A percentile compares a stretch with the other conserved stretches of the same genome.
Conservation (phyloP, 306 rosid species). For the Vigna mungo region DNA sequence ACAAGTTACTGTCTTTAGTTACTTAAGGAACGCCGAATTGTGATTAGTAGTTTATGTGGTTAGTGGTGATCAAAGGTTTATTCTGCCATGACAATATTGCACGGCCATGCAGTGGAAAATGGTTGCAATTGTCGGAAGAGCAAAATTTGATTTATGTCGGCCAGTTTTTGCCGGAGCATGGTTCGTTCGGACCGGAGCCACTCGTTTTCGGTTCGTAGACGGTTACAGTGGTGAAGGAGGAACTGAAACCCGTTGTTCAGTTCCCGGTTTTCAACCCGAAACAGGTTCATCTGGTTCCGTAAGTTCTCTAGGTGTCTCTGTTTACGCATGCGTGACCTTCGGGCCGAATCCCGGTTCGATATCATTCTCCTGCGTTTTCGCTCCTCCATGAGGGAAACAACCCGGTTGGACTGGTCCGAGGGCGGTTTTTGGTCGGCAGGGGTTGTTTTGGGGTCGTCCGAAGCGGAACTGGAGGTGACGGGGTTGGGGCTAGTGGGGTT, state of each 20-base stretch:
- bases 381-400: constrained; percentile 50
- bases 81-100: constrained; percentile 55
- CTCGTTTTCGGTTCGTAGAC: constrained; percentile 61
- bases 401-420: constrained; percentile 35
- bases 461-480: constrained; percentile 53
- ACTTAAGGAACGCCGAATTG: constrained; percentile 35
- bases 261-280: constrained; percentile 72
- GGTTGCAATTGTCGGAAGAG: constrained; percentile 62
- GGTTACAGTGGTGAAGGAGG: constrained; percentile 48
- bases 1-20: constrained; percentile 38
- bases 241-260: constrained; percentile 64
- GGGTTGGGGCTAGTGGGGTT: constrained; percentile 43
- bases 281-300: constrained; percentile 74
- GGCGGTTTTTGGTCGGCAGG: constrained; percentile 35
- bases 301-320: constrained; percentile 85
- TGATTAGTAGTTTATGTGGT: constrained; percentile 45
- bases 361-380: constrained; percentile 79
- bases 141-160: constrained; percentile 59
- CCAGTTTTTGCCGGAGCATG: constrained; percentile 60
- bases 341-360: constrained; percentile 94
- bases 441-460: constrained; percentile 52
- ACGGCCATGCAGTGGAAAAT: constrained; percentile 65
- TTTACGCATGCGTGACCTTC: constrained; percentile 92
- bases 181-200: constrained; percentile 64
- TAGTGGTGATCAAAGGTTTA: constrained; percentile 48